Evolutionary conservation across 345 rosid species (phyloP).

Genomic region (Eucalyptus pumila): DNA sequence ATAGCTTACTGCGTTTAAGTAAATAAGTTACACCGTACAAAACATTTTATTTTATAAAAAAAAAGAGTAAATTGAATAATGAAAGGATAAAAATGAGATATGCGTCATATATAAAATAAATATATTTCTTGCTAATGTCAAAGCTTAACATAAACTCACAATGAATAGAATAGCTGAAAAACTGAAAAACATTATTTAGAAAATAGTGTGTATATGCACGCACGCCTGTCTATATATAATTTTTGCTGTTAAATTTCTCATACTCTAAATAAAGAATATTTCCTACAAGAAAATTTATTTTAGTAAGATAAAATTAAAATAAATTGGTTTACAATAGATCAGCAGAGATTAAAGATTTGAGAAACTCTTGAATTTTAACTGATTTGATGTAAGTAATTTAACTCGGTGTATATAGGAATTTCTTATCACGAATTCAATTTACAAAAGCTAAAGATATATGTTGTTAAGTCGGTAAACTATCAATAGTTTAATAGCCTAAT

Average conservation of each 20-base stretch:
- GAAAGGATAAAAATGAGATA: not conserved
- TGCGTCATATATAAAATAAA: too few species aligned
- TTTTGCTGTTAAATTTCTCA: not conserved
- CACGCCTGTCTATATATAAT: not conserved
- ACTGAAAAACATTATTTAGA: accelerated
- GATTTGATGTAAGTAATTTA: not conserved
- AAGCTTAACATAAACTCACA: not conserved
- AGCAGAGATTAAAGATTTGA: not conserved
- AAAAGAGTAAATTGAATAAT: not conserved
- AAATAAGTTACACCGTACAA: not conserved
- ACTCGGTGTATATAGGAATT: not conserved
- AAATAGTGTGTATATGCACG: not conserved
- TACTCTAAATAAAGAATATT: not conserved
- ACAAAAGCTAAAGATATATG: not conserved
- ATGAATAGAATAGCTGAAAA: not conserved
- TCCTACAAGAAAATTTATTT: not conserved
- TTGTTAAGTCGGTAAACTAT: not conserved
- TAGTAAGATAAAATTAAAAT: not conserved
- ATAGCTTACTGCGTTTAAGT: too few species aligned
- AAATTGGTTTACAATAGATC: not conserved
- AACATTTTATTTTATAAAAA: not conserved
- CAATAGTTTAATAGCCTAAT: not conserved
- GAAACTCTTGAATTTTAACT: not conserved
- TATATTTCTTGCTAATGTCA: not conserved
- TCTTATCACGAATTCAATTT: not conserved